Evolutionary conservation across 2,329 filamentous ascomycete species (phyloP), one percentile per base, ranked within the genome.

Genomic region (Xylaria hypoxylon): DNA sequence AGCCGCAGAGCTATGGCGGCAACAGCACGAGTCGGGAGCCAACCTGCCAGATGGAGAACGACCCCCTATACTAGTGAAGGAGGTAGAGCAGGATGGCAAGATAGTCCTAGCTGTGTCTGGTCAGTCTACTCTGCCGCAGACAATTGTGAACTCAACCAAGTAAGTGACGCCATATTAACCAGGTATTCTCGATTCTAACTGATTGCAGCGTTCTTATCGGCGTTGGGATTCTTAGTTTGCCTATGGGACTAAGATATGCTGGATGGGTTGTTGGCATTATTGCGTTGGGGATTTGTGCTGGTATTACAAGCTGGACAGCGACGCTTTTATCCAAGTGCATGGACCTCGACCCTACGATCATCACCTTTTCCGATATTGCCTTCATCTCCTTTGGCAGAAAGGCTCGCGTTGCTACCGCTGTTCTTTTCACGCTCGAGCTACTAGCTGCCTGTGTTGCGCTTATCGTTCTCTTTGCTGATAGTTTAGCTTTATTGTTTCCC

Each of bases 131-230:
- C 84, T 98, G 17, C 94, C 94, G 0, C 95, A 98, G 81, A 98
- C 95, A 6, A 87, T 97, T 68, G 97, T 98, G 84, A 99, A 99
- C 80, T 96, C 93, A 2, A 95, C 95, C 77, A 97, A 97, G 81
- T 83, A 71, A 79, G 70, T 4, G 33, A 10, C 17, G 11, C 38
- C 5, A 28, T 33, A 62, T 26, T 33, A 7, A 10, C 31, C 22
- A 2, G 19, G 15, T 11, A 55, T 15, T 40, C 45, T 5, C 28
- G 31, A 66, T 55, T 15, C 68, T 72, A 44, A 71, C 64, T 17
- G 5, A 8, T 31, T 11, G 60, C 31, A 86, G 84, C 70, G 93
- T 96, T 57, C 82, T 97, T 65, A 95, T 97, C 68, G 94, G 94
- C 17, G 90, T 99, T 33, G 95, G 95, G 0, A 82, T 99, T 33